phyloP scores from a whole-genome alignment of 73 alveolate genomes.

The Loxodes magnus region DNA sequence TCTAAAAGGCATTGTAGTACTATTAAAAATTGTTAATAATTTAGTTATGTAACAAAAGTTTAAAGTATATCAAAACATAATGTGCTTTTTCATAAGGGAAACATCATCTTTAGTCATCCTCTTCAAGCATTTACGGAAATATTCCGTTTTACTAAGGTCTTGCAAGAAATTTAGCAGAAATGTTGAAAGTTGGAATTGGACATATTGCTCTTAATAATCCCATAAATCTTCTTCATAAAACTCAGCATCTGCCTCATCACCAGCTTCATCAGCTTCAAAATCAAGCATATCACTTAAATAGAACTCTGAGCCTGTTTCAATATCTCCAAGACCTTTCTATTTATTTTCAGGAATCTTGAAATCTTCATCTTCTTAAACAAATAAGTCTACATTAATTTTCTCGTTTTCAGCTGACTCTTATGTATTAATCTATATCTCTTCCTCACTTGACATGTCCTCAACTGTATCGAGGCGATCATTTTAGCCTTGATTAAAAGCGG shows the following conservation, averaged over 20 bases:
- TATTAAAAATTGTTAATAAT: neutral
- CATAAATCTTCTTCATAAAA: conserved; percentile 82
- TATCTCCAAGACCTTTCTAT: conserved; percentile 86
- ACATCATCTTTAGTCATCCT: conserved; percentile 72
- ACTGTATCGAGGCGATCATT: conserved; percentile 29
- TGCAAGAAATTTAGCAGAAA: conserved; percentile 31
- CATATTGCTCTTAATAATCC: conserved; percentile 62
- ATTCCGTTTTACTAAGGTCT: conserved; percentile 62
- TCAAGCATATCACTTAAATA: conserved; percentile 90
- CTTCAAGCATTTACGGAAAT: conserved; percentile 65
- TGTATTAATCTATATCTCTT: conserved; percentile 26
- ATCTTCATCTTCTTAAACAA: conserved; percentile 47
- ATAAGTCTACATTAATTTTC: conserved; percentile 33
- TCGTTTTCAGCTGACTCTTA: conserved; percentile 21
- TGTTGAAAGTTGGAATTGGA: conserved; percentile 34
- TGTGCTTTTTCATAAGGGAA: conserved; percentile 50
- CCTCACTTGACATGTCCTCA: conserved; percentile 54
- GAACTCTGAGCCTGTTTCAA: conserved; percentile 91
- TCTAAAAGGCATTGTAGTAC: conserved; percentile 11
- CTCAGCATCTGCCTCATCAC: conserved; percentile 86
- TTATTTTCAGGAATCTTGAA: conserved; percentile 73
- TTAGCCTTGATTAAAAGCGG: conserved; percentile 23
- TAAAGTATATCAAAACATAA: conserved; percentile 10
- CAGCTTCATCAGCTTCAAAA: conserved; percentile 91
- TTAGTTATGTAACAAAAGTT: neutral